Evolutionary conservation across 768 basidiomycete genomes (phyloP), one percentile per base, ranked within the genome.

Genomic region (Auricularia sp.): DNA sequence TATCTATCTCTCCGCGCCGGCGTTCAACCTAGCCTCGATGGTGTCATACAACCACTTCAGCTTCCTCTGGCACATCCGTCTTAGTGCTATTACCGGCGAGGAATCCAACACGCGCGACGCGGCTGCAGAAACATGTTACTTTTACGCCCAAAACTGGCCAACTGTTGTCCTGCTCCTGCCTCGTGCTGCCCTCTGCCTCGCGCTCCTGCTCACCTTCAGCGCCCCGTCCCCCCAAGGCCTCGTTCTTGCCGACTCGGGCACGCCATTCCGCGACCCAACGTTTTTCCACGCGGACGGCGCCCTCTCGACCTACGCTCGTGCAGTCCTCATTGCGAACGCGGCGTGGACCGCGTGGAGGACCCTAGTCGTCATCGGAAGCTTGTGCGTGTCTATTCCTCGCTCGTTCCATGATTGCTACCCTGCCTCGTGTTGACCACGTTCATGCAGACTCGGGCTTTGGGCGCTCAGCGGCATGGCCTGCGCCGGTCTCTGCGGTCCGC

Each of bases 121-220:
- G 64, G 76, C 94, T 54, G 89, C 93, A n/a, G 93, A 96, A 76
- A 87, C 87, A 14, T 90, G 83, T 72, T 90, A 85, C 79, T 85
- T 85, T 71, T 89, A 90, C 68, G 85, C 92, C 1, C 94, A 96
- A 77, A 92, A 94, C 71, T 73, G 88, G 42, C 88, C 93, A 3
- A 91, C 89, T 0, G 85, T 94, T 51, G 82, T 85, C 8, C 81
- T 92, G n/a, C 82, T 94, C 51, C 77, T 96, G 21, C 94, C 94
- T 33, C 84, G 94, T 66, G 91, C 91, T 36, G 92, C 85, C 8
- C 77, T 96, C 47, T 81, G 80, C 51, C 75, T 94, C 3, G 86
- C 89, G 0, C 74, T 94, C 35, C 80, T 94, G n/a, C 75, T 94
- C 56, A 74, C 82, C 0, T 89, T 86, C 74, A 83, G 82, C 63